These are phyloP conservation scores for Pleurotus pulmonarius DNA, from an alignment of 768 basidiomycete species.

Conservation along the genomic window DNA sequence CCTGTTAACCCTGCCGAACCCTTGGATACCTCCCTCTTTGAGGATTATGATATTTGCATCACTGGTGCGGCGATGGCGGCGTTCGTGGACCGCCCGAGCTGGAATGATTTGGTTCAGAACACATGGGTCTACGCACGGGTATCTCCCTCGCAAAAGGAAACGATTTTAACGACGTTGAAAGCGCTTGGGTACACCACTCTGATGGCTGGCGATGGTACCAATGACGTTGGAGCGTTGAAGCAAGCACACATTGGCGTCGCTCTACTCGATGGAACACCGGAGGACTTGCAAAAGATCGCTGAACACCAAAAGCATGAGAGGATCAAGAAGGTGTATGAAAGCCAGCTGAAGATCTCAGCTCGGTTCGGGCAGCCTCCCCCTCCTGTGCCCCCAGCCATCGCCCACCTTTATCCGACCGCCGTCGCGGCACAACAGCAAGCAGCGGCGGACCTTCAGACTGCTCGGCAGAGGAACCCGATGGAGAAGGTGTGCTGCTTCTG, in stretches of 20 bases:
- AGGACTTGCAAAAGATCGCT: conserved; percentile 91
- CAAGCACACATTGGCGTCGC: conserved; percentile 98
- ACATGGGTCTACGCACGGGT: conserved; percentile 99
- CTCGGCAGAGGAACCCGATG: conserved; percentile 82
- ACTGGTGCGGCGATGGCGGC: conserved; percentile 94
- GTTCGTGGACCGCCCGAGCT: conserved; percentile 65
- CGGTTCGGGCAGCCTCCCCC: conserved; percentile 94
- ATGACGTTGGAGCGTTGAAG: conserved; percentile 97
- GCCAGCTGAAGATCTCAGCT: conserved; percentile 84
- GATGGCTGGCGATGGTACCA: conserved; percentile 99
- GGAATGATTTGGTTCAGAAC: conserved; percentile 83
- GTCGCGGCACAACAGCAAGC: conserved; percentile 88
- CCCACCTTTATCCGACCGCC: conserved; percentile 84
- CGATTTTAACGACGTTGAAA: conserved; percentile 88
- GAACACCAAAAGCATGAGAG: conserved; percentile 88
- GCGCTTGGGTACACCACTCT: conserved; percentile 87
- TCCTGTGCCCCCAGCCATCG: conserved; percentile 85
- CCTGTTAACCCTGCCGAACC: conserved; percentile 79
- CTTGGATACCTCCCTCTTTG: conserved; percentile 72
- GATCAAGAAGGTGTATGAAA: conserved; percentile 96
- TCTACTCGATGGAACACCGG: conserved; percentile 83
- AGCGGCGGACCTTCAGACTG: conserved; percentile 55
- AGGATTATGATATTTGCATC: conserved; percentile 92
- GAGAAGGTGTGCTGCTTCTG: conserved; percentile 90
- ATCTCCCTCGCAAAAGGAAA: conserved; percentile 93